These are phyloP conservation scores for Lyophyllum decastes DNA, from an alignment of 768 basidiomycete species.

Conservation along the genomic window DNA sequence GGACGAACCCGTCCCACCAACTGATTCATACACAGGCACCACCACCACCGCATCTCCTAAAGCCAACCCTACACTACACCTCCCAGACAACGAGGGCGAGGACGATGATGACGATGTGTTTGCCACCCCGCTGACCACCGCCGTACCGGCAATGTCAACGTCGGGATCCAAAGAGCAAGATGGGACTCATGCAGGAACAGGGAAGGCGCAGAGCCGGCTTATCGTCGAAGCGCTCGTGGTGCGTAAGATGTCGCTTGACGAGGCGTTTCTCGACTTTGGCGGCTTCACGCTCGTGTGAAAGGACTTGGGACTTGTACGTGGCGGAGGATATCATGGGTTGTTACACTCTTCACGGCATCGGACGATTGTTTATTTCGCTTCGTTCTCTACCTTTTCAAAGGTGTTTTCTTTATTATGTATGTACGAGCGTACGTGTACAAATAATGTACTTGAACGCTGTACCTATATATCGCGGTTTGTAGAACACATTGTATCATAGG, in stretches of 20 bases:
- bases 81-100: no score
- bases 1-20: slow-evolving; percentile 11
- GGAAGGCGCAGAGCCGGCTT: slow-evolving; percentile 54
- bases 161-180: no score
- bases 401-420: not conserved
- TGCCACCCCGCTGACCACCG: slow-evolving; percentile 27
- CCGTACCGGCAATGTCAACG: no score
- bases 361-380: not conserved
- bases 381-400: not conserved
- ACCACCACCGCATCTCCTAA: no score
- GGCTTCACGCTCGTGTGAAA: slow-evolving; percentile 46
- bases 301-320: not conserved
- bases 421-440: not conserved
- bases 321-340: not conserved
- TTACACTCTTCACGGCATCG: not conserved
- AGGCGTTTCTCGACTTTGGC: slow-evolving; percentile 78
- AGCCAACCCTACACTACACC: no score
- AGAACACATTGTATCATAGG: no score
- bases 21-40: no score
- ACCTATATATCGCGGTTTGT: no score
- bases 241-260: slow-evolving; percentile 73
- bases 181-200: slow-evolving; percentile 11
- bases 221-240: slow-evolving; percentile 85
- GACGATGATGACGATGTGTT: slow-evolving; percentile 42
- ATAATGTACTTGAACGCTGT: not conserved